Conservation (phyloP, 2,329 filamentous ascomycete species). For the Colletotrichum lupini region DNA sequence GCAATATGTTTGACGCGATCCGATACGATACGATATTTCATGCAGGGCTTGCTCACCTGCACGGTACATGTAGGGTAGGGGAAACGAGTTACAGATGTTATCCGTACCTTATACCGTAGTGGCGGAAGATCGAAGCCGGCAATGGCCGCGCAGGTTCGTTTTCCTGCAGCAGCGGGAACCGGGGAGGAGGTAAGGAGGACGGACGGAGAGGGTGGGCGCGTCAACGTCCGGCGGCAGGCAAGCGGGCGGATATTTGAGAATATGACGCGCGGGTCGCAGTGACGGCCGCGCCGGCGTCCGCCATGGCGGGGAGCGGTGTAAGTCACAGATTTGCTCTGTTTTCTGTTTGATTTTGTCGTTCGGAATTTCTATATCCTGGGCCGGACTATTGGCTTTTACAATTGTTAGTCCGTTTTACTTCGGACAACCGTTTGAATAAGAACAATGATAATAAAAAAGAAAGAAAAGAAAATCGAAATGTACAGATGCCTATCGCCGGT, state of each 20-base stretch:
- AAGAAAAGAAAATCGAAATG: no score
- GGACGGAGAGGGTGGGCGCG: background rate
- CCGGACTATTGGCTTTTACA: background rate
- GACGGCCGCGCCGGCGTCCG: background rate
- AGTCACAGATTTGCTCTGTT: background rate
- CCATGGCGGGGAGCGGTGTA: background rate
- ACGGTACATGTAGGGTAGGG: no score
- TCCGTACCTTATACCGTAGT: background rate
- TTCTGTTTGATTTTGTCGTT: no score
- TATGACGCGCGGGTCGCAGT: background rate
- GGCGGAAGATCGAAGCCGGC: background rate
- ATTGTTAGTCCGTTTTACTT: no score
- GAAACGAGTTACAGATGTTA: no score
- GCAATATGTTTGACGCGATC: background rate
- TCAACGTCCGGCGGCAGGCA: background rate
- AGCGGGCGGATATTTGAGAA: no score
- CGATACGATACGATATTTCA: no score
- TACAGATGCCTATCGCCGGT: no score
- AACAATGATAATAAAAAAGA: no score
- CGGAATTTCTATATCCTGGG: background rate
- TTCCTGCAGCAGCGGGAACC: slow-evolving; percentile 5
- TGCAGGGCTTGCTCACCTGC: no score
- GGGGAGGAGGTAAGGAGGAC: background rate
- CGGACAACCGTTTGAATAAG: no score
- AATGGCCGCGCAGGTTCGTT: background rate